Conservation (phyloP, 2,329 filamentous ascomycete species). For the Aspergillus transmontanensis region DNA sequence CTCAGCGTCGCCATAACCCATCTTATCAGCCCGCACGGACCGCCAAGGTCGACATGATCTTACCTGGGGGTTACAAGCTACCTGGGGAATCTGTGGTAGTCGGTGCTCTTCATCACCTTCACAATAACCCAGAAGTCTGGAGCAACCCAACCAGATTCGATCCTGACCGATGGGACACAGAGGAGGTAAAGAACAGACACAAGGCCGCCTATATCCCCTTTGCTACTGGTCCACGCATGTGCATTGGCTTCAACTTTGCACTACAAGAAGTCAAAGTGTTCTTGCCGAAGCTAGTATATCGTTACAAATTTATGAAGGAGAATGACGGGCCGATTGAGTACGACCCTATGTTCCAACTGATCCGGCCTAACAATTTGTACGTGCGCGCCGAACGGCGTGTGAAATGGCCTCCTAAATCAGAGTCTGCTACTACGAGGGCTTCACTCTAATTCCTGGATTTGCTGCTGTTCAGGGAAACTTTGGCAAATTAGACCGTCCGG, state of each 20-base stretch:
- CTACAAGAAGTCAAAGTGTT: slow-evolving; percentile 61
- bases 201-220: slow-evolving; percentile 61
- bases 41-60: slow-evolving; percentile 56
- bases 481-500: neutral
- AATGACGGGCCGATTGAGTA: slow-evolving; percentile 49
- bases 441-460: neutral
- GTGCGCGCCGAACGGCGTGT: slow-evolving; percentile 20
- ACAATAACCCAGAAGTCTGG: slow-evolving; percentile 59
- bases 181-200: slow-evolving; percentile 55
- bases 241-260: slow-evolving; percentile 67
- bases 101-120: slow-evolving; percentile 48
- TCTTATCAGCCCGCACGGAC: slow-evolving; percentile 64
- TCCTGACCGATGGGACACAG: slow-evolving; percentile 62
- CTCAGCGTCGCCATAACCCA: slow-evolving; percentile 61
- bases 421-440: neutral
- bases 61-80: slow-evolving; percentile 62
- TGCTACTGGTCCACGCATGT: slow-evolving; percentile 58
- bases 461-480: neutral
- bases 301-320: slow-evolving; percentile 58
- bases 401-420: slow-evolving; percentile 29
- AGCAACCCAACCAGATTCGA: slow-evolving; percentile 60
- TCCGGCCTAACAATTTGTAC: slow-evolving; percentile 30
- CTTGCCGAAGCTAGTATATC: slow-evolving; percentile 59
- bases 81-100: slow-evolving; percentile 57
- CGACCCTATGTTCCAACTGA: slow-evolving; percentile 33